These are phyloP conservation scores for Microsporum ferrugineum DNA, from an alignment of 2,329 filamentous ascomycete species.

Conservation along the genomic window DNA sequence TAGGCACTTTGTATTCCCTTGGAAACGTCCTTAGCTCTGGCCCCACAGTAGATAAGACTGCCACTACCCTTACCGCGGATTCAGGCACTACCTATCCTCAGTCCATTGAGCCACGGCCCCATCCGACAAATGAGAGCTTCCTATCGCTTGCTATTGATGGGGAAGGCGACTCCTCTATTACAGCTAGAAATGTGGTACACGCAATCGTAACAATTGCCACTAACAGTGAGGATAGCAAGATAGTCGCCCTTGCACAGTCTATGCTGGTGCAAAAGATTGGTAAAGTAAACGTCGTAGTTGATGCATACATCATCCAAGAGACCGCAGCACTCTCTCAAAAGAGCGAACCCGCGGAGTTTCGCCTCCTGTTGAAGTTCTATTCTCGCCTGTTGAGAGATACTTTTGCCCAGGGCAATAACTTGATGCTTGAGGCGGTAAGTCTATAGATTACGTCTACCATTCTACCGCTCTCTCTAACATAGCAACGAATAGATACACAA, in stretches of 20 bases:
- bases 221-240: constrained; percentile 74
- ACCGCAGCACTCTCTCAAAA: constrained; percentile 65
- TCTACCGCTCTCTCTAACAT: background rate
- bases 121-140: constrained; percentile 26
- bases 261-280: constrained; percentile 95
- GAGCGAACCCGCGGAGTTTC: constrained; percentile 71
- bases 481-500: constrained; percentile 49
- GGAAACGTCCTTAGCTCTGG: constrained; percentile 83
- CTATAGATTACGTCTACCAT: background rate
- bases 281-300: constrained; percentile 67
- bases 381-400: constrained; percentile 63
- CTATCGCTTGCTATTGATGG: constrained; percentile 62
- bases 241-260: constrained; percentile 81
- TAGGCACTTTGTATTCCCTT: constrained; percentile 91
- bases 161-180: constrained; percentile 65
- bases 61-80: constrained; percentile 12
- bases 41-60: constrained; percentile 39
- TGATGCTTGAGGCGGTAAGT: constrained; percentile 60
- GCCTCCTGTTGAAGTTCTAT: constrained; percentile 74
- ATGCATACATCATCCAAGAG: constrained; percentile 75
- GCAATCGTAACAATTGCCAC: constrained; percentile 84
- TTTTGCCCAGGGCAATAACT: constrained; percentile 54
- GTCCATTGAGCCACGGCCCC: constrained; percentile 34
- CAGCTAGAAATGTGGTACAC: constrained; percentile 84
- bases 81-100: constrained; percentile 36